Evolutionary conservation across 2,329 filamentous ascomycete genomes (phyloP).

Genomic region (Pseudogymnoascus sp.): DNA sequence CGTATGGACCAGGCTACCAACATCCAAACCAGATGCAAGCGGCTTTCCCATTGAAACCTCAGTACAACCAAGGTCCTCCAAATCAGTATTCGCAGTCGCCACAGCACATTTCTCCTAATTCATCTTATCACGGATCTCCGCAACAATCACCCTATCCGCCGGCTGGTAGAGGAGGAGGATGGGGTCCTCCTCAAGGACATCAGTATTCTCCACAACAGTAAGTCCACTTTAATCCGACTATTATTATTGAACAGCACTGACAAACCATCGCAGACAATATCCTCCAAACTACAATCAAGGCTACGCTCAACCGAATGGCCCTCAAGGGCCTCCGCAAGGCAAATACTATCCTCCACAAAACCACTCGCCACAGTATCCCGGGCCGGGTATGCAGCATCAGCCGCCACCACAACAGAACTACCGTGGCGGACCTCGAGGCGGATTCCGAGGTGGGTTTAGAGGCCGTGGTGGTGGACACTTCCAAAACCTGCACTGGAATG

Average conservation of each 20-base stretch:
- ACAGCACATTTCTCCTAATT: constrained; percentile 44
- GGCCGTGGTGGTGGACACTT: constrained; percentile 45
- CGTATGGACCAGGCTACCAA: constrained; percentile 27
- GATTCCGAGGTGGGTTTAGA: constrained; percentile 27
- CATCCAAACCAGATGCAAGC: constrained; percentile 30
- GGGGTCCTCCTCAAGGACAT: constrained; percentile 32
- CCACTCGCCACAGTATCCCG: constrained; percentile 41
- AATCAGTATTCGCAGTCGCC: constrained; percentile 50
- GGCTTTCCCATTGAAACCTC: constrained; percentile 28
- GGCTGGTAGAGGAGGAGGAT: constrained; percentile 46
- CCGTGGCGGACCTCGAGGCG: constrained; percentile 18
- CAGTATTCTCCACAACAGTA: constrained; percentile 42
- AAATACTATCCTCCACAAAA: constrained; percentile 43
- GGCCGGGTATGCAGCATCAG: constrained; percentile 41
- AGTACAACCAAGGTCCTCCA: constrained; percentile 28
- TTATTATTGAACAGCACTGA: constrained; percentile 26
- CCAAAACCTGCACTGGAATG: constrained; percentile 65
- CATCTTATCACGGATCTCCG: constrained; percentile 51
- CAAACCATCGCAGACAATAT: constrained; percentile 47
- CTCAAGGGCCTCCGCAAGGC: constrained; percentile 32
- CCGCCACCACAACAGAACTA: constrained; percentile 32
- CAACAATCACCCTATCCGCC: constrained; percentile 52
- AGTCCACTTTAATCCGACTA: constrained; percentile 24
- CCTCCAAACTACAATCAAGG: constrained; percentile 50
- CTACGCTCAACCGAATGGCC: constrained; percentile 43